A percentile compares a stretch with the other conserved stretches of the same genome.
Evolutionary conservation across 257 asterid species (phyloP).

Genomic region (Primulina huaijiensis): DNA sequence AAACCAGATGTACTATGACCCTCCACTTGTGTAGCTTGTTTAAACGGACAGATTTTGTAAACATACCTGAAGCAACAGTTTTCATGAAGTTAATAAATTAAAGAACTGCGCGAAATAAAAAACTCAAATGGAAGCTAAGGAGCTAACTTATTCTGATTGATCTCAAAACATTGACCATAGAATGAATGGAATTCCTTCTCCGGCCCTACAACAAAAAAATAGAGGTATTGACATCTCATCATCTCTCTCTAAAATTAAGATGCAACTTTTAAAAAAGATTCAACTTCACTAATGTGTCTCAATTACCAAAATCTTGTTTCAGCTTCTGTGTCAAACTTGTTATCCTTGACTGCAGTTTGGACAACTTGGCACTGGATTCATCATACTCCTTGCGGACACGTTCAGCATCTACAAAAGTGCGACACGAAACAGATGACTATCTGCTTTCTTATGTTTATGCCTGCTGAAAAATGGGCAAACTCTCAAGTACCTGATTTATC

Average conservation of each 20-base stretch:
- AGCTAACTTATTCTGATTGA: conserved; percentile 82
- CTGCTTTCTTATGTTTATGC: conserved; percentile 21
- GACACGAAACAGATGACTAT: conserved; percentile 28
- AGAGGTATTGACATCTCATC: conserved; percentile 26
- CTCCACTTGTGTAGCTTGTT: conserved; percentile 91
- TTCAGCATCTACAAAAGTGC: conserved; percentile 64
- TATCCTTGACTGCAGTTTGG: conserved; percentile 86
- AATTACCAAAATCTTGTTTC: conserved; percentile 85
- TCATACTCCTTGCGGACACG: conserved; percentile 82
- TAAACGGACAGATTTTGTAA: conserved; percentile 86
- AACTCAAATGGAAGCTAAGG: conserved; percentile 22
- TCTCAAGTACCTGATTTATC: conserved; percentile 71
- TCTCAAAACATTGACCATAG: conserved; percentile 88
- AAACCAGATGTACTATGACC: conserved; percentile 86
- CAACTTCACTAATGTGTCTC: conserved; percentile 15
- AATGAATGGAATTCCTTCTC: conserved; percentile 93
- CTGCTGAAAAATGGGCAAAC: conserved; percentile 23
- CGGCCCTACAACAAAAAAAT: conserved; percentile 59
- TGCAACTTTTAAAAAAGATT: not conserved
- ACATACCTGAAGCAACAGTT: conserved; percentile 59
- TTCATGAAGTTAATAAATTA: not conserved
- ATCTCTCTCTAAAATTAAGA: conserved; percentile 2
- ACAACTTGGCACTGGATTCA: conserved; percentile 71
- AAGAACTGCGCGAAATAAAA: not conserved
- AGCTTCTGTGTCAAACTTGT: conserved; percentile 80